Conservation (phyloP, 2,329 filamentous ascomycete species). For the Fusarium phyllophilum region DNA sequence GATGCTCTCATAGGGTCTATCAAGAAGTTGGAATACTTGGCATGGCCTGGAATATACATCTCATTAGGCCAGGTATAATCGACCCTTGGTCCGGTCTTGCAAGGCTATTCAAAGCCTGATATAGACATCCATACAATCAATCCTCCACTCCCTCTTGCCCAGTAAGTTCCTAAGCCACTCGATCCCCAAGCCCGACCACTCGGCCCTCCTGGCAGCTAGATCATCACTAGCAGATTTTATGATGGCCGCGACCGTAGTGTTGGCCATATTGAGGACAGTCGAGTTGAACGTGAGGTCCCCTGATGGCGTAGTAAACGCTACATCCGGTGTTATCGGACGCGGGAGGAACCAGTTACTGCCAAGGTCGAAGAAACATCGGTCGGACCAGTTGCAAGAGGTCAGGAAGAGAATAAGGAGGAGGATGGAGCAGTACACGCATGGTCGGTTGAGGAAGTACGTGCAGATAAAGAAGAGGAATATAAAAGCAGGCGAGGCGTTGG, state of each 20-base stretch:
- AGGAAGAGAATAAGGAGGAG: conserved; percentile 95
- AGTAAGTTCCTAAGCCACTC: conserved; percentile 88
- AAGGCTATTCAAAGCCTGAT: conserved; percentile 70
- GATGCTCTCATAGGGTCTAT: background rate
- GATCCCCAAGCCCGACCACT: conserved; percentile 81
- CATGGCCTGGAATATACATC: conserved; percentile 10
- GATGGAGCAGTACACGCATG: conserved; percentile 97
- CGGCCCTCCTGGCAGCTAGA: conserved; percentile 62
- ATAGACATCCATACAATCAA: conserved; percentile 91
- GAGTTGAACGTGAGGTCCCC: conserved; percentile 55
- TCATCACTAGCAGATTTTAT: conserved; percentile 74
- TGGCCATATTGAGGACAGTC: conserved; percentile 66
- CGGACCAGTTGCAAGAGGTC: conserved; percentile 89
- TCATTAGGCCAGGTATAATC: conserved; percentile 2
- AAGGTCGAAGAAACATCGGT: conserved; percentile 93
- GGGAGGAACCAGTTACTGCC: conserved; percentile 92
- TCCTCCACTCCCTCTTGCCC: conserved; percentile 85
- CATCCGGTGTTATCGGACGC: conserved; percentile 56
- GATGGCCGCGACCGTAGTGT: conserved; percentile 75
- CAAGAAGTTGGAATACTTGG: background rate
- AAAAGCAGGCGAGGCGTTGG: conserved; percentile 85
- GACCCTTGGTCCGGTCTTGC: background rate
- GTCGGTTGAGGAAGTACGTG: conserved; percentile 95
- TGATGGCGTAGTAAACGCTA: conserved; percentile 20
- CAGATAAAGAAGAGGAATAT: conserved; percentile 90